phyloP scores from a whole-genome alignment of 1,284 basidiomycete genomes.

The Mrakiaceae sp. region DNA sequence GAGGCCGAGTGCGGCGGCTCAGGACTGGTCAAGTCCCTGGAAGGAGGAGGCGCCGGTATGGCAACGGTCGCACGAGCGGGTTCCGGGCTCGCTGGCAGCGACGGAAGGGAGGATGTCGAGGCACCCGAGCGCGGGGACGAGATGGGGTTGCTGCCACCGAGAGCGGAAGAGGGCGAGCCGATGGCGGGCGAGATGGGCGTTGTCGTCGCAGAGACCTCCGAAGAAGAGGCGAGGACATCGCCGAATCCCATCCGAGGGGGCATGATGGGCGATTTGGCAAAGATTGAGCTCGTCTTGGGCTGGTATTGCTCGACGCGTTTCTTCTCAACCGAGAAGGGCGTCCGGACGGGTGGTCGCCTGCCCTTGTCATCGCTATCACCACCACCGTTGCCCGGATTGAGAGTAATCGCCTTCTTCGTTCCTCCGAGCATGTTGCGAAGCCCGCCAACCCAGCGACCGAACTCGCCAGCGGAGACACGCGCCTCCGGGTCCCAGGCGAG shows the following conservation, averaged over 20 bases:
- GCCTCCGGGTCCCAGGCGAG: conserved; percentile 57
- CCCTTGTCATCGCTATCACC: conserved; percentile 29
- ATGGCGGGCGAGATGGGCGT: conserved; percentile 5
- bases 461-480: conserved; percentile 66
- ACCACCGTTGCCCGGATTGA: conserved; percentile 21
- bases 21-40: no score
- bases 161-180: conserved; percentile 2
- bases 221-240: not conserved
- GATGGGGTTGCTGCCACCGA: not conserved
- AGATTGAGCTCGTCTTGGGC: not conserved
- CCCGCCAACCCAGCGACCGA: conserved; percentile 74
- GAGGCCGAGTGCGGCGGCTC: no score
- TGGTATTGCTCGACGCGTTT: conserved; percentile 12
- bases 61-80: not conserved
- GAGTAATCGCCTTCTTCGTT: conserved; percentile 29
- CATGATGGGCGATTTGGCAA: conserved; percentile 10
- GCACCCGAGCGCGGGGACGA: not conserved
- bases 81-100: not conserved
- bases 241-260: not conserved
- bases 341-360: conserved; percentile 16
- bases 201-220: not conserved
- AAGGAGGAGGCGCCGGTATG: no score
- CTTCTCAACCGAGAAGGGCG: conserved; percentile 22
- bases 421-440: conserved; percentile 58
- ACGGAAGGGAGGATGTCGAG: not conserved